These are phyloP conservation scores for Fusarium temperatum DNA, from an alignment of 2,329 filamentous ascomycete genomes.

Conservation along the genomic window DNA sequence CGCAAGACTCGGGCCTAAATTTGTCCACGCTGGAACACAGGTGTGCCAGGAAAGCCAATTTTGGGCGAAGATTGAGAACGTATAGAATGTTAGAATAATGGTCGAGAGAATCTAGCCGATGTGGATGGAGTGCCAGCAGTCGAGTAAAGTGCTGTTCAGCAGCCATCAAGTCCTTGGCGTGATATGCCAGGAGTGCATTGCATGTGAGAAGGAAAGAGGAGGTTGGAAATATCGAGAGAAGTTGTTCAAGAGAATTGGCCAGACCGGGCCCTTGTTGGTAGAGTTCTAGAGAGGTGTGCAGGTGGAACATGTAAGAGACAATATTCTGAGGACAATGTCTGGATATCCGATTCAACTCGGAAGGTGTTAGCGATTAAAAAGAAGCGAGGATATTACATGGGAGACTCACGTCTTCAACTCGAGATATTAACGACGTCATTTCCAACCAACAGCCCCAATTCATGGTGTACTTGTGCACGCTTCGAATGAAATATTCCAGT, in stretches of 20 bases:
- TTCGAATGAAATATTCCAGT: conserved; percentile 85
- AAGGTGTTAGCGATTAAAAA: conserved; percentile 12
- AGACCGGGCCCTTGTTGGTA: conserved; percentile 84
- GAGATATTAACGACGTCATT: conserved; percentile 80
- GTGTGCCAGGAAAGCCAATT: conserved; percentile 91
- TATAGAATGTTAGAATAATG: conserved; percentile 98
- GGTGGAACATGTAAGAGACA: conserved; percentile 92
- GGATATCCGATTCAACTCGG: conserved; percentile 75
- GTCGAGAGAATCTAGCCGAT: conserved; percentile 87
- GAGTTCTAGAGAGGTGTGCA: conserved; percentile 89
- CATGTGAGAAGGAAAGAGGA: conserved; percentile 93
- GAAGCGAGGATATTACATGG: conserved; percentile 34
- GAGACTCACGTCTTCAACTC: conserved; percentile 78
- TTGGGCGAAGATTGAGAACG: conserved; percentile 86
- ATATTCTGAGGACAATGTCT: conserved; percentile 86
- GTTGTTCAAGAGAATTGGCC: conserved; percentile 77
- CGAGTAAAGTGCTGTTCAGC: conserved; percentile 78
- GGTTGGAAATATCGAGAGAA: conserved; percentile 84
- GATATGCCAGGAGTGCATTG: conserved; percentile 87
- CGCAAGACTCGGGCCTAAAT: conserved; percentile 95
- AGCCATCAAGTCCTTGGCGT: conserved; percentile 81
- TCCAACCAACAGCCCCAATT: conserved; percentile 99
- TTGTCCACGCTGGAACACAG: conserved; percentile 91
- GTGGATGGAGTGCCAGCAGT: conserved; percentile 76
- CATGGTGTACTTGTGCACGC: conserved; percentile 89